phyloP scores from a whole-genome alignment of 2,329 filamentous ascomycete species.

The Cyphellophora europaea region DNA sequence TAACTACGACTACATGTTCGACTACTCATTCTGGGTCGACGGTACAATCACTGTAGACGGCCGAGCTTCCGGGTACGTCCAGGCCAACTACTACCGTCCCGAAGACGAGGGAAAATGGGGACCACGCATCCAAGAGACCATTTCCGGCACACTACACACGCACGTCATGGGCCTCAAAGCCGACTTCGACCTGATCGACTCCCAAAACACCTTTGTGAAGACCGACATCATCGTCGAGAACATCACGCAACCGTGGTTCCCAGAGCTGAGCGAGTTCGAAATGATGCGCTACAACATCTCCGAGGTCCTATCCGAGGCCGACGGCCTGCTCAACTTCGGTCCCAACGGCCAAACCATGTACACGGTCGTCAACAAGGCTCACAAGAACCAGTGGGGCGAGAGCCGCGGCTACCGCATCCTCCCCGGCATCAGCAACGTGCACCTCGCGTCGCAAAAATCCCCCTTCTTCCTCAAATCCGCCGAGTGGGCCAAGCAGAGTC shows the following conservation, averaged over 20 bases:
- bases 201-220: constrained; percentile 20
- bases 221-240: constrained; percentile 2
- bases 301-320: constrained; percentile 5
- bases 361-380: constrained; percentile 26
- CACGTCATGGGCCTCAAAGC: constrained; percentile 27
- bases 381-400: constrained; percentile 28
- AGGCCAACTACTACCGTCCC: constrained; percentile 17
- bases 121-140: constrained; percentile 23
- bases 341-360: constrained; percentile 28
- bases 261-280: constrained; percentile 2
- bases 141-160: constrained; percentile 25
- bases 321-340: constrained; percentile 23
- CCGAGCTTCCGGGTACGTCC: constrained; percentile 27
- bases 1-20: constrained; percentile 45
- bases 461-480: constrained; percentile 5
- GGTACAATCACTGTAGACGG: constrained; percentile 43
- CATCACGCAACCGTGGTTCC: constrained; percentile 2
- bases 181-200: constrained; percentile 24
- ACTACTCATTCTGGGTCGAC: constrained; percentile 41
- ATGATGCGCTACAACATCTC: constrained; percentile 2
- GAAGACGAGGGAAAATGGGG: constrained; percentile 10
- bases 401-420: constrained; percentile 28
- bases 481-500: constrained; percentile 4
- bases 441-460: constrained; percentile 7
- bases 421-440: constrained; percentile 19